Conservation (phyloP, 129 eudicot genomes). For the Lactuca saligna region DNA sequence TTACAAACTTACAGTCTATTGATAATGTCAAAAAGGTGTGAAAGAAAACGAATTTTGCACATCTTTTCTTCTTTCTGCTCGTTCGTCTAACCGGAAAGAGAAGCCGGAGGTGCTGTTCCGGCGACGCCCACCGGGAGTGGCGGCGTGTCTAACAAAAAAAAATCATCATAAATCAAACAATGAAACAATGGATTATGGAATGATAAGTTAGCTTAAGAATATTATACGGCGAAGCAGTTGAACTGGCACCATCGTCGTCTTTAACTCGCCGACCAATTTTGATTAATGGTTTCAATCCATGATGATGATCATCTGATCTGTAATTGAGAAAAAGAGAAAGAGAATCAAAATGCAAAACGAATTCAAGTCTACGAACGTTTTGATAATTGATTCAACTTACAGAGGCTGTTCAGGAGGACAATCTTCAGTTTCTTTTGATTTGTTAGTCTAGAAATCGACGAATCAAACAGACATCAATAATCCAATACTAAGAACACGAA, state of each 20-base stretch:
- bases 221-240: conserved; percentile 63
- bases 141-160: conserved; percentile 5
- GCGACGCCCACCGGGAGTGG: conserved; percentile 36
- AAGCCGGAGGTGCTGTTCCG: conserved; percentile 49
- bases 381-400: conserved; percentile 36
- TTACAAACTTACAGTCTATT: not conserved
- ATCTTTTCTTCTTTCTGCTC: conserved; percentile 90
- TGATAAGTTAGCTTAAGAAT: conserved; percentile 1
- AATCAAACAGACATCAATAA: conserved; percentile 1
- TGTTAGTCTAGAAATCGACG: conserved; percentile 34
- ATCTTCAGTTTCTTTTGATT: conserved; percentile 35
- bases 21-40: not conserved
- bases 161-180: conserved; percentile 1
- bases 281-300: conserved; percentile 15
- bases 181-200: not conserved
- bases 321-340: conserved; percentile 3
- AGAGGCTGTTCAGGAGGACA: conserved; percentile 28
- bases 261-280: conserved; percentile 28
- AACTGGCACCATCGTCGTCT: conserved; percentile 54
- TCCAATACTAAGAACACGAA: not conserved
- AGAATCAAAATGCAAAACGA: not conserved
- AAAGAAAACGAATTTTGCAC: conserved; percentile 28
- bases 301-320: conserved; percentile 46
- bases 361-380: not conserved
- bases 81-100: conserved; percentile 69